Conservation (phyloP, 75 land plant genomes). For the Sequoiadendron giganteum region DNA sequence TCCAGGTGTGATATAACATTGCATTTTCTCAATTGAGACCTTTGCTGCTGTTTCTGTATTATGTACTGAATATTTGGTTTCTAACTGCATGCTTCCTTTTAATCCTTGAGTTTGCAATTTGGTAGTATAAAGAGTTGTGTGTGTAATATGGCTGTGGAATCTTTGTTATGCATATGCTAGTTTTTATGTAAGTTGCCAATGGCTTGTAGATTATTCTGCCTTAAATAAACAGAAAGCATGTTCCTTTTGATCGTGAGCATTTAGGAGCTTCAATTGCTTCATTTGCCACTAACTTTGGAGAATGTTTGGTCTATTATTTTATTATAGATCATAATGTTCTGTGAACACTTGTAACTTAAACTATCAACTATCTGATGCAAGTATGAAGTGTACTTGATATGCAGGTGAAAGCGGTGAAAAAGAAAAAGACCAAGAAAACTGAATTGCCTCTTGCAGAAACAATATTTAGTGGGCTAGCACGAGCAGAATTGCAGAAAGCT, state of each 20-base stretch:
- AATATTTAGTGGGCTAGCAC: constrained; percentile 54
- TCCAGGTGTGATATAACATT: too few relatives aligned
- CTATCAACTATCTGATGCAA: neutral
- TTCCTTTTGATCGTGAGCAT: neutral
- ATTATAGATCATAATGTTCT: neutral
- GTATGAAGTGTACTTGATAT: neutral
- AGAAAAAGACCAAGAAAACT: constrained; percentile 80
- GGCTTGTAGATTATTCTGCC: too few relatives aligned
- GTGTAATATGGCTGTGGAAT: neutral
- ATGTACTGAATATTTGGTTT: too few relatives aligned
- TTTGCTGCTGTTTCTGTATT: too few relatives aligned
- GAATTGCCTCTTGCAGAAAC: constrained; percentile 64
- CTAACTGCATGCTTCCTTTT: too few relatives aligned
- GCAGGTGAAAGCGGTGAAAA: constrained; percentile 40
- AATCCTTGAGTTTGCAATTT: neutral
- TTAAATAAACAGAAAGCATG: neutral
- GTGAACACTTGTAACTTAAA: neutral
- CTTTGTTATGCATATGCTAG: neutral
- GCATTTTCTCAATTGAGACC: too few relatives aligned
- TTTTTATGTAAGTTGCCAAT: too few relatives aligned
- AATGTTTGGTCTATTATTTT: neutral
- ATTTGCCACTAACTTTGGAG: neutral
- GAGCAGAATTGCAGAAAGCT: constrained; percentile 70
- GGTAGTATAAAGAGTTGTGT: neutral
- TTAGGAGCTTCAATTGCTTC: neutral